A percentile compares a stretch with the other conserved stretches of the same genome.
phyloP scores from a whole-genome alignment of 345 rosid genomes.

The Fremontodendron californicum region DNA sequence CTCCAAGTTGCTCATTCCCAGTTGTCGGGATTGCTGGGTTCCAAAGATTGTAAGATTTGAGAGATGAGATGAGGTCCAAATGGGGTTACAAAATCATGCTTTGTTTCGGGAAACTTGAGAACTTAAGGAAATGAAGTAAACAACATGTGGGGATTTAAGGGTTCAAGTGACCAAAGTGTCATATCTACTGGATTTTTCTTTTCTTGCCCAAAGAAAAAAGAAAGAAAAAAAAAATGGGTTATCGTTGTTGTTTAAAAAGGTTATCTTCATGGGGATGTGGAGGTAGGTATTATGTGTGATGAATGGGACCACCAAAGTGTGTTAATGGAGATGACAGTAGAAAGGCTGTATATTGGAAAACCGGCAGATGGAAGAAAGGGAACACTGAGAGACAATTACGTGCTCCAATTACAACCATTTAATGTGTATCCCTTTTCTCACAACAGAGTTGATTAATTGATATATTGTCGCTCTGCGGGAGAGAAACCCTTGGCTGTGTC shows the following conservation, averaged over 20 bases:
- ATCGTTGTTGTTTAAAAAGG: neutral
- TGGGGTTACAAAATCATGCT: constrained; percentile 6
- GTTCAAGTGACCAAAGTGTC: constrained; percentile 10
- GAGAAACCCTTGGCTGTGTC: constrained; percentile 28
- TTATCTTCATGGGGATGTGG: constrained; percentile 23
- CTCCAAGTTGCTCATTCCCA: neutral
- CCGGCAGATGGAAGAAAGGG: constrained; percentile 59
- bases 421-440: constrained; percentile 44
- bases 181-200: neutral
- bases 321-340: constrained; percentile 16
- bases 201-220: neutral
- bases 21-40: neutral
- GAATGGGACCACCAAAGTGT: constrained; percentile 40
- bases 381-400: constrained; percentile 37
- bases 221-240: neutral
- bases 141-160: constrained; percentile 2
- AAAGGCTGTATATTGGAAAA: constrained; percentile 21
- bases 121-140: neutral
- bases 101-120: neutral
- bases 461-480: constrained; percentile 38
- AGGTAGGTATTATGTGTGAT: constrained; percentile 18
- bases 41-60: neutral
- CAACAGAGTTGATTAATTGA: constrained; percentile 26
- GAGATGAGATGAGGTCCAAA: neutral
- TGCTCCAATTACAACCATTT: constrained; percentile 55